Base-by-base conservation (phyloP, 208 protist genomes). In the Trypanosoma avium region DNA sequence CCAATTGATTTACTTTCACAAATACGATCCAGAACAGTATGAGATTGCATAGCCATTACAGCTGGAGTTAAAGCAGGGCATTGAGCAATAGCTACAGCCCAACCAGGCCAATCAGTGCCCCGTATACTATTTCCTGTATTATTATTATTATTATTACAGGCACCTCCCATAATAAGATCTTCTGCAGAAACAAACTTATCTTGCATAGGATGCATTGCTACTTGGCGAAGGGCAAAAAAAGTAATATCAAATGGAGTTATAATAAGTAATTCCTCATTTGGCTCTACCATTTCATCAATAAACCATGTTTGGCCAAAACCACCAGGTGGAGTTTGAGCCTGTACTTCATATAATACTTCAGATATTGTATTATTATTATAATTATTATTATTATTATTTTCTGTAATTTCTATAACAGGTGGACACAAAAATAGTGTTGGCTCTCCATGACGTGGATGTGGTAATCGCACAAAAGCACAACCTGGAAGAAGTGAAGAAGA, bases 301-400 rank as follows among this genome's bases (percentile, higher is more conserved):
- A 88, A 82, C 70, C 73, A 89, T 13, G 75, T 89, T 61, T 82
- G 82, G 8, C 61, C 79, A 66, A 81, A 85, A 21, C 79, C 79
- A 54, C 62, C 66, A 21, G 70, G 64, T n/a, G 79, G 73, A 3
- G 40, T 48, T 36, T 86, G 82, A 19, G 68, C 59, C 58, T 86
- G 78, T 24, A 84, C 43, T 60, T 88, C 82, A 27, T 70, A 82
- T 12, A 84, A 46, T 19, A 58, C 47, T 4, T 43, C 30, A 27
- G 2, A 17, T 5, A 22, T 12, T 46, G 9, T 35, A 27, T 26
- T 12, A 59, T 21, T 21, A 30, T 27, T 12, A 21, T 15, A 19
- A 9, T 59, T 46, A 24, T 35, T 8, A 12, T 19, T 17, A 12
- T 19, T 32, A 4, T 24, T 30, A 4, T 26, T 19, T 22, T 15